Percentiles rank a stretch among this genome's conserved stretches.
These are phyloP conservation scores for Pistacia atlantica DNA, from an alignment of 345 rosid species.

Conservation along the genomic window DNA sequence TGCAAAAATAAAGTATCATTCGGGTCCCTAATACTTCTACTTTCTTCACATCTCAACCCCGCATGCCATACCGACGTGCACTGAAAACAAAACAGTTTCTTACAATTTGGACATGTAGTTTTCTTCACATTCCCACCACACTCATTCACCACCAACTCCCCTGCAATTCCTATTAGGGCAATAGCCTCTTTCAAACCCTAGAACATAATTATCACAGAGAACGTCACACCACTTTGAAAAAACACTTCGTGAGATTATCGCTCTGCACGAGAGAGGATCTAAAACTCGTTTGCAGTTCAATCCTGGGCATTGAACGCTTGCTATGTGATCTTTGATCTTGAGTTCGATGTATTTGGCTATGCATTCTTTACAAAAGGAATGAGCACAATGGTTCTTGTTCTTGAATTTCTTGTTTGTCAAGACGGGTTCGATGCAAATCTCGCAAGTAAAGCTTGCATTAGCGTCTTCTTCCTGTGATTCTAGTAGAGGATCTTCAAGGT, in stretches of 20 bases:
- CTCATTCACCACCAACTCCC: conserved; percentile 32
- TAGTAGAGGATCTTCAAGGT: too few species aligned
- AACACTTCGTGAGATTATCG: conserved; percentile 19
- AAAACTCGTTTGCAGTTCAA: conserved; percentile 23
- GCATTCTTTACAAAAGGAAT: conserved; percentile 35
- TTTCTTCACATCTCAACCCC: conserved; percentile 32
- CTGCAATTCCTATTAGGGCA: conserved; percentile 38
- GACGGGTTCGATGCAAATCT: conserved; percentile 31
- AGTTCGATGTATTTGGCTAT: conserved; percentile 27
- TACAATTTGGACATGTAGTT: conserved; percentile 31
- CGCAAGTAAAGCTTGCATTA: conserved; percentile 23
- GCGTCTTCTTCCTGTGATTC: too few species aligned
- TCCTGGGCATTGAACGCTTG: conserved; percentile 30
- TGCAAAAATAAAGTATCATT: conserved; percentile 31
- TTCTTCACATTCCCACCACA: conserved; percentile 31
- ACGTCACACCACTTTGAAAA: conserved; percentile 35
- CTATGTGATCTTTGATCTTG: conserved; percentile 22
- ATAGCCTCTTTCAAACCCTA: conserved; percentile 25
- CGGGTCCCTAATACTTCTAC: conserved; percentile 19
- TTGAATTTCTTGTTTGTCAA: conserved; percentile 22
- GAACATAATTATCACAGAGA: conserved; percentile 22
- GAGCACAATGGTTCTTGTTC: conserved; percentile 23
- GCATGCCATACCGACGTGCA: conserved; percentile 37
- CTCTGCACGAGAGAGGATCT: conserved; percentile 31
- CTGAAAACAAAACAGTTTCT: conserved; percentile 27